Base-by-base conservation (phyloP, 164 flowering plant genomes). In the Vitis amurensis region DNA sequence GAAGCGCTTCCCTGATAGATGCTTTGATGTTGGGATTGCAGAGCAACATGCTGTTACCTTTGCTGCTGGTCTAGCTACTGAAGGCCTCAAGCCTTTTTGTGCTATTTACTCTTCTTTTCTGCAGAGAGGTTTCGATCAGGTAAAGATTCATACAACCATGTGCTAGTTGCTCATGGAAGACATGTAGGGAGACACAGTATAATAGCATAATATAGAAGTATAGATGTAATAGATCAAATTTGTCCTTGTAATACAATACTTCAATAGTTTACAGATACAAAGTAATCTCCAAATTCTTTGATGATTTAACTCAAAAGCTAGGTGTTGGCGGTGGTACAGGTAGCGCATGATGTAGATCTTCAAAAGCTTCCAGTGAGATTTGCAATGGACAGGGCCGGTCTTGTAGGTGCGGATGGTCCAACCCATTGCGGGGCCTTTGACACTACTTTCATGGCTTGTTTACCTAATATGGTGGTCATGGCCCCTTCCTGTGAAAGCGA, bases 41-140 rank as follows among this genome's bases (percentile, higher is more conserved):
- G 88, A 85, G 64, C 88, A 85, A 61, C 88, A 85, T 78, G 88
- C 88, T n/a, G 85, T 85, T 0, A 85, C 88, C 15, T 85, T 85
- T 58, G 86, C 88, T 14, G 88, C 88, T 48, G 88, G 89, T 17
- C 69, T 85, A n/a, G 86, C 85, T 29, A 55, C 79, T 27, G 87
- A 83, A 72, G 88, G 88, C 10, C 77, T 85, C 37, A 85, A 85
- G 70, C 88, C 88, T 11, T 85, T 83, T 23, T 81, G 85, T 73
- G 79, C 86, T 1, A 85, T 85, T 27, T 83, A 83, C 70, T 85
- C 89, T 19, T 76, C 85, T 53, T 85, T 85, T 55, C 76, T 85
- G 0, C 89, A 85, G 59, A 83, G 89, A 70, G 87, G 81, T 2
- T 85, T 76, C 68, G 89, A 85, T 75, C 89, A 85, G 80, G 88